These are phyloP conservation scores for Solanum ahanhuiri DNA, from an alignment of 257 asterid species.

Conservation along the genomic window DNA sequence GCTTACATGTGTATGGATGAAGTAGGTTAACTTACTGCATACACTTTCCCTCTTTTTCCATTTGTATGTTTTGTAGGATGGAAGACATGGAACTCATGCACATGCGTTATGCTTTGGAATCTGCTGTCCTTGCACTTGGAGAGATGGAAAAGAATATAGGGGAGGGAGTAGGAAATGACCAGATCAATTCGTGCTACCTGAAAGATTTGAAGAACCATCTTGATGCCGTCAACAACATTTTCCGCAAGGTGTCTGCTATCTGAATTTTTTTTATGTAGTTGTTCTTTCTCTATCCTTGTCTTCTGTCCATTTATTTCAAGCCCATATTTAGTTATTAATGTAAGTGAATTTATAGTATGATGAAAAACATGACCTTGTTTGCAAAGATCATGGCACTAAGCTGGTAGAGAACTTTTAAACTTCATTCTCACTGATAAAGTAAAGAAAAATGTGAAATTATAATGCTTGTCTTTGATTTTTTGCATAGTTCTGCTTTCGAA, in stretches of 20 bases:
- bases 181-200: constrained; percentile 35
- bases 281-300: constrained; percentile 1
- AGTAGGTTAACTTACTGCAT: background rate
- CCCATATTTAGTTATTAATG: background rate
- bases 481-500: background rate
- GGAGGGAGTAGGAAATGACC: constrained; percentile 42
- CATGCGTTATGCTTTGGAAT: constrained; percentile 96
- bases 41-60: constrained; percentile 4
- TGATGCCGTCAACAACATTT: constrained; percentile 61
- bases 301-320: background rate
- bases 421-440: background rate
- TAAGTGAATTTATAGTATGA: background rate
- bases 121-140: constrained; percentile 41
- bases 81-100: constrained; percentile 95
- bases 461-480: background rate
- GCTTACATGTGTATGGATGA: background rate
- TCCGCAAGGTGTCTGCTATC: constrained; percentile 69
- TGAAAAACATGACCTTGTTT: background rate
- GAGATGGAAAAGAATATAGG: constrained; percentile 55
- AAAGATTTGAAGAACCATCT: constrained; percentile 78
- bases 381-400: background rate
- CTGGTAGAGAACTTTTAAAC: background rate
- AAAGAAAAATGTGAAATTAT: background rate
- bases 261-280: constrained; percentile 8
- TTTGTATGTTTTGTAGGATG: constrained; percentile 51